Evolutionary conservation across 2,329 filamentous ascomycete genomes (phyloP).

Genomic region (Fusarium circinatum): DNA sequence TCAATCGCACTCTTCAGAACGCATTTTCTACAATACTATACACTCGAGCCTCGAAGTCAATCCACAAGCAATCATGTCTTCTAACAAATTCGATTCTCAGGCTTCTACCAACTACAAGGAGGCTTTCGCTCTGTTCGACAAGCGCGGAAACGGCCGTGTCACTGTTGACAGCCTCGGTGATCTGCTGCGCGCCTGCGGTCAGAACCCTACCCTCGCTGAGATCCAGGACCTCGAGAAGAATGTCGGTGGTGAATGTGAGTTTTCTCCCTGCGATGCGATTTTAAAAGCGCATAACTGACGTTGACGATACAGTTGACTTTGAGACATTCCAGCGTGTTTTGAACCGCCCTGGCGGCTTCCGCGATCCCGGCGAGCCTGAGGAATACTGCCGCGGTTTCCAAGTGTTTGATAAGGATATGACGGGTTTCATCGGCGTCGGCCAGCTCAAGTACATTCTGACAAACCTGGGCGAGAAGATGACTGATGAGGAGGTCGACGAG

Average conservation of each 20-base stretch:
- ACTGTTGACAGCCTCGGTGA: conserved; percentile 88
- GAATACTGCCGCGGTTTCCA: conserved; percentile 99
- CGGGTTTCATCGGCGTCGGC: conserved; percentile 95
- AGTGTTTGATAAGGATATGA: conserved; percentile 99
- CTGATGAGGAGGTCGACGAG: conserved; percentile 98
- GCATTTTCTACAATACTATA: conserved; percentile 4
- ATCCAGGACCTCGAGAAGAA: conserved; percentile 92
- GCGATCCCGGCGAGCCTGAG: conserved; percentile 95
- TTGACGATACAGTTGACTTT: conserved; percentile 80
- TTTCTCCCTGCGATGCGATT: neutral
- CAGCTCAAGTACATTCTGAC: conserved; percentile 98
- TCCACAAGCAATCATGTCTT: conserved; percentile 53
- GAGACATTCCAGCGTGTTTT: conserved; percentile 96
- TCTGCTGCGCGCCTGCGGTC: conserved; percentile 93
- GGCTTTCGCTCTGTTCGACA: conserved; percentile 99
- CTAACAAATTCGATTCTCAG: conserved; percentile 67
- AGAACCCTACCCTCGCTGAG: conserved; percentile 96
- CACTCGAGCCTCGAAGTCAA: neutral
- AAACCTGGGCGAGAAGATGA: conserved; percentile 99
- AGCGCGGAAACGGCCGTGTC: conserved; percentile 96
- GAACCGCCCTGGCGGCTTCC: conserved; percentile 97
- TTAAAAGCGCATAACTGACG: conserved; percentile 1
- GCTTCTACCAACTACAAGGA: conserved; percentile 99
- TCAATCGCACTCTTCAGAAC: conserved; percentile 25
- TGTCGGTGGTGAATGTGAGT: conserved; percentile 90